phyloP scores from a whole-genome alignment of 2,329 filamentous ascomycete species.

The Fusarium chlamydosporum region DNA sequence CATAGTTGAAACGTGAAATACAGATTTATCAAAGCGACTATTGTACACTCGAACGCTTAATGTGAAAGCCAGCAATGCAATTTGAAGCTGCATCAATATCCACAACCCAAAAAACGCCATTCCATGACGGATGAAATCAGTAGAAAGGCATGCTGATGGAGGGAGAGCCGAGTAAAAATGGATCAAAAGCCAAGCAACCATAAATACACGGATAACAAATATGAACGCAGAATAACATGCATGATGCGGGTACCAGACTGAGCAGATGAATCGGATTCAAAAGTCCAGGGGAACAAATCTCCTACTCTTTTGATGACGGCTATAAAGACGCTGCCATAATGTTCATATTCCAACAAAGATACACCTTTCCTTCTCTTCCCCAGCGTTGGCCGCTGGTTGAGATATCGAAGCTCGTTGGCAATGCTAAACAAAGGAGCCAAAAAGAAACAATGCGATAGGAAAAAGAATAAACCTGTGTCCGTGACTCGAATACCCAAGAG shows the following conservation, averaged over 20 bases:
- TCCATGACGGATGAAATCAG: slow-evolving; percentile 29
- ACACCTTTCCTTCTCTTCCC: slow-evolving; percentile 20
- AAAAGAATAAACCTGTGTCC: slow-evolving; percentile 27
- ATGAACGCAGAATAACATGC: slow-evolving; percentile 8
- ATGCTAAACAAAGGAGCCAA: slow-evolving; percentile 15
- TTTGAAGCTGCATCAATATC: slow-evolving; percentile 17
- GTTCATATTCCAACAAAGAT: slow-evolving; percentile 36
- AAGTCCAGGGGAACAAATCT: slow-evolving; percentile 13
- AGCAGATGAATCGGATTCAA: slow-evolving; percentile 15
- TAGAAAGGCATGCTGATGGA: slow-evolving; percentile 22
- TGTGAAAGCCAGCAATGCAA: slow-evolving; percentile 24
- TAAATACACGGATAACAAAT: slow-evolving; percentile 2
- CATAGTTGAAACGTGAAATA: slow-evolving; percentile 16
- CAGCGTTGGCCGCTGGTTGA: background rate
- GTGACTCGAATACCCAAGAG: slow-evolving; percentile 32
- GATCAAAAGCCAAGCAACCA: slow-evolving; percentile 12
- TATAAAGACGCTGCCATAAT: slow-evolving; percentile 27
- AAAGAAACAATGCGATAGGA: slow-evolving; percentile 23
- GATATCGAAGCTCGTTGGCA: slow-evolving; percentile 9
- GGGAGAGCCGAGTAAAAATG: background rate
- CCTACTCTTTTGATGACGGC: slow-evolving; percentile 35
- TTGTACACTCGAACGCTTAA: slow-evolving; percentile 27
- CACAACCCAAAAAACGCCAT: slow-evolving; percentile 29
- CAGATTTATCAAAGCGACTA: slow-evolving; percentile 18
- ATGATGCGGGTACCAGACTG: slow-evolving; percentile 10